Base-by-base conservation (phyloP, 495 filamentous ascomycete genomes). In the Cercophora samala region DNA sequence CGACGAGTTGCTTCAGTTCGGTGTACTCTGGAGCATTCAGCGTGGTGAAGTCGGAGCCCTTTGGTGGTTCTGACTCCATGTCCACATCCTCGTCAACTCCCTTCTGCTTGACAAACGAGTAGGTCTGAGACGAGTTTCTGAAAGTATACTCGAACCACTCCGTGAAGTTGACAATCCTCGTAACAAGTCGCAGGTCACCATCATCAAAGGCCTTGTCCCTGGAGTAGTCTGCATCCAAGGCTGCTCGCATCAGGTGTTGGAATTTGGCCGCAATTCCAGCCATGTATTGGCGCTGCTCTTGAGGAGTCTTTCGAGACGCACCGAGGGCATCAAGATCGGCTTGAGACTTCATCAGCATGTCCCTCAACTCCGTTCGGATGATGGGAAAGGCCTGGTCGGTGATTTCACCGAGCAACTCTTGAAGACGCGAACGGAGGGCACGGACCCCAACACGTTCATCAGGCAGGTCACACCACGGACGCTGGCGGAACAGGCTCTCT, bases 341-440 rank as follows among this genome's bases (percentile, higher is more conserved):
- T 63, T 78, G 72, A 21, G 68, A 68, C 0, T 73, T 70, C 23
- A 72, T 74, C 0, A 84, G 70, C 46, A 73, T 74, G 17, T 74
- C 76, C 8, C 59, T 68, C 15, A 86, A 68, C 46, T 87, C 79
- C 24, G 55, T 24, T 42, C 74, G 74, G 0, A 87, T 76, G 54
- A 72, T 70, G 5, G 83, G 80, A 68, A 87, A 88, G 59, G 79
- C 82, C 1, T 72, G 73, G 4, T 79, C 74, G 6, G 81, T 79
- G 69, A 81, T 74, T 1, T 78, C 69, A 8, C 69, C 73, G 5
- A 86, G 73, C 0, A 83, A 70, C 13, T 79, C 73, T 4, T 72
- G 63, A 0, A 87, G 72, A 4, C 79, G 79, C 9, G 58, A 59
- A 55, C 72, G 75, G 2, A 89, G 69, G 0, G 86, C 76, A 1